These are phyloP conservation scores for Calocybe gambosa DNA, from an alignment of 1,284 basidiomycete species.

Conservation along the genomic window DNA sequence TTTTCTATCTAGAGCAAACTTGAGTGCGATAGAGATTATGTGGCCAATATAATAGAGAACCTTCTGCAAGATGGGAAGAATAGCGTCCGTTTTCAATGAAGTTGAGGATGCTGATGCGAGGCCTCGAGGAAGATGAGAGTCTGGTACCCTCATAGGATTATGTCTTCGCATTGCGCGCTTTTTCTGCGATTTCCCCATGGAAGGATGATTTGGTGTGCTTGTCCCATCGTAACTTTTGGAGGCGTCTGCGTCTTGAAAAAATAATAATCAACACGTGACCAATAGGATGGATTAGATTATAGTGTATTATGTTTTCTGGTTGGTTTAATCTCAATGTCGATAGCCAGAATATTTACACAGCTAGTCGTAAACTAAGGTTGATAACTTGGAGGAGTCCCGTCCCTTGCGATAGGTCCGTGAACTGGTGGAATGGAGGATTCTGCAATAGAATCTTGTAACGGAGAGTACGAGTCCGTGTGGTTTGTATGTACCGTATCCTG, in stretches of 20 bases:
- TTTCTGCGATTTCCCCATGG: conserved; percentile 88
- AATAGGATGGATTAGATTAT: conserved; percentile 1
- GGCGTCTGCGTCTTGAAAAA: conserved; percentile 5
- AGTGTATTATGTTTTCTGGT: not conserved
- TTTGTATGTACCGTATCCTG: not conserved
- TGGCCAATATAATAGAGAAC: conserved; percentile 29
- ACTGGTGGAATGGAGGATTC: conserved; percentile 9
- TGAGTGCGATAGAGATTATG: conserved; percentile 1
- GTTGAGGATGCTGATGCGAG: conserved; percentile 62
- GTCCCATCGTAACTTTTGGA: not conserved
- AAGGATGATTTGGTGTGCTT: conserved; percentile 1
- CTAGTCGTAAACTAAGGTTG: conserved; percentile 19
- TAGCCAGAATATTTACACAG: conserved; percentile 9
- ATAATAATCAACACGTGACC: conserved; percentile 11
- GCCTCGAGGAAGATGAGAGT: conserved; percentile 80
- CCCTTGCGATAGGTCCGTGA: conserved; percentile 20
- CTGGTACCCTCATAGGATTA: conserved; percentile 88
- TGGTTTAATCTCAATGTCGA: conserved; percentile 3
- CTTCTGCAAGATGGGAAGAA: conserved; percentile 85
- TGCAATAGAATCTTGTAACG: not conserved
- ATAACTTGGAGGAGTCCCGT: conserved; percentile 26
- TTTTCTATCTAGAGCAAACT: conserved; percentile 56
- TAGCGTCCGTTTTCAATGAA: conserved; percentile 69
- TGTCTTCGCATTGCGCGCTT: conserved; percentile 75
- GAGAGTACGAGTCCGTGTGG: conserved; percentile 1